Evolutionary conservation across 2,329 filamentous ascomycete genomes (phyloP).

Genomic region (Annulohypoxylon truncatum): DNA sequence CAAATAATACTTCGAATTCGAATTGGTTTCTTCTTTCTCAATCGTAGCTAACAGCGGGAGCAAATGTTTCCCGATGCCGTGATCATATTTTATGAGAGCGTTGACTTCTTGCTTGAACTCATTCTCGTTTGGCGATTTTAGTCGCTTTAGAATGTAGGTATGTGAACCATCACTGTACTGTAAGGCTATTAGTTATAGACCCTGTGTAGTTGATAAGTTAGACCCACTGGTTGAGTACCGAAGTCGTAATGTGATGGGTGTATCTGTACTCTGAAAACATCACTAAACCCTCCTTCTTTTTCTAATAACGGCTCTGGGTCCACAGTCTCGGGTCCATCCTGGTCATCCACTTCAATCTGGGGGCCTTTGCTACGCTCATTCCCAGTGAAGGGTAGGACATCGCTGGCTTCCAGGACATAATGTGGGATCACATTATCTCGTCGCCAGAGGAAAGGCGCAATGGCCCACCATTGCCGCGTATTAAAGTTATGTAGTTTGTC

Average conservation of each 20-base stretch:
- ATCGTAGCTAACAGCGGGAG: slow-evolving; percentile 28
- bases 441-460: slow-evolving; percentile 19
- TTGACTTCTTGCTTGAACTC: slow-evolving; percentile 27
- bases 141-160: slow-evolving; percentile 17
- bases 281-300: slow-evolving; percentile 14
- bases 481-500: neutral
- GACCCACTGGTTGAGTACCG: slow-evolving; percentile 1
- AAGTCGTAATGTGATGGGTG: slow-evolving; percentile 18
- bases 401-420: slow-evolving; percentile 15
- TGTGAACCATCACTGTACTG: slow-evolving; percentile 17
- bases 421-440: slow-evolving; percentile 7
- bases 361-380: too few species aligned
- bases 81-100: slow-evolving; percentile 18
- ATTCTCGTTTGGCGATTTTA: slow-evolving; percentile 8
- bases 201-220: too few species aligned
- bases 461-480: slow-evolving; percentile 20
- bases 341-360: too few species aligned
- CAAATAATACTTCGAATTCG: slow-evolving; percentile 15
- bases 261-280: slow-evolving; percentile 23
- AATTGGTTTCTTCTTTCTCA: slow-evolving; percentile 17
- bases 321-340: too few species aligned
- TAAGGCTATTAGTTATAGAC: neutral
- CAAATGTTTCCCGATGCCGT: slow-evolving; percentile 18
- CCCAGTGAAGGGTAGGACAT: slow-evolving; percentile 12
- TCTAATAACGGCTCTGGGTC: too few species aligned